Percentiles rank a stretch among this genome's conserved stretches.
Conservation (phyloP, 495 filamentous ascomycete species). For the Oidiodendron maius region DNA sequence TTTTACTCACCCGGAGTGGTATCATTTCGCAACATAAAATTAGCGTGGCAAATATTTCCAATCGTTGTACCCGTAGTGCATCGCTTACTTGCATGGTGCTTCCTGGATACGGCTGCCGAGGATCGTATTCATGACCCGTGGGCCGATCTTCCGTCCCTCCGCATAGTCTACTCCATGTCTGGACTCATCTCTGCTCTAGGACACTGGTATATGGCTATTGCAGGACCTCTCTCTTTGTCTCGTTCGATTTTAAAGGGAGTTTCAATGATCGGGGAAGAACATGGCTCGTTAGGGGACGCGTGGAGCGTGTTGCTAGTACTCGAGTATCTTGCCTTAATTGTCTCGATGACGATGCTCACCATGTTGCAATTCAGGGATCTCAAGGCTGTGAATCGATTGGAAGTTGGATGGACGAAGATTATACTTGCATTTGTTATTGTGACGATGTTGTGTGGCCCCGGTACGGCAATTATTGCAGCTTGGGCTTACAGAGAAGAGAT, state of each 20-base stretch:
- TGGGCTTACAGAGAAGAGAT: conserved; percentile 32
- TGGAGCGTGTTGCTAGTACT: conserved; percentile 8
- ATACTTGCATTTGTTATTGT: conserved; percentile 11
- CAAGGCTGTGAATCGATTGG: conserved; percentile 10
- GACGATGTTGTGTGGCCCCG: conserved; percentile 23
- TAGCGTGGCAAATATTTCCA: conserved; percentile 34
- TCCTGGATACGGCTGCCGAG: conserved; percentile 6
- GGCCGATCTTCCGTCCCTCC: conserved; percentile 17
- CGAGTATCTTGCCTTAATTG: conserved; percentile 17
- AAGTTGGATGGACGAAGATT: conserved; percentile 11
- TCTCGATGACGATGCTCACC: conserved; percentile 5
- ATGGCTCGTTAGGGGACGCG: conserved; percentile 7
- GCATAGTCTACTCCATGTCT: conserved; percentile 16
- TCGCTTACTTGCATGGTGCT: conserved; percentile 4
- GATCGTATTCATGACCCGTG: conserved; percentile 4
- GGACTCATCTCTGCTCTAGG: conserved; percentile 1
- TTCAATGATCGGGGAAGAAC: no score
- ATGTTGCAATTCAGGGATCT: conserved; percentile 16
- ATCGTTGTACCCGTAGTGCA: conserved; percentile 23
- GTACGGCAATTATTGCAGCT: conserved; percentile 21
- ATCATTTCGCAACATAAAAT: conserved; percentile 25
- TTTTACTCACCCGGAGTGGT: conserved; percentile 14
- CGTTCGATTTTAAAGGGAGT: conserved; percentile 15
- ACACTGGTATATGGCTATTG: conserved; percentile 16
- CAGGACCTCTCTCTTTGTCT: conserved; percentile 2